Base-by-base conservation (phyloP, 345 rosid genomes). In the Kernera saxatilis region DNA sequence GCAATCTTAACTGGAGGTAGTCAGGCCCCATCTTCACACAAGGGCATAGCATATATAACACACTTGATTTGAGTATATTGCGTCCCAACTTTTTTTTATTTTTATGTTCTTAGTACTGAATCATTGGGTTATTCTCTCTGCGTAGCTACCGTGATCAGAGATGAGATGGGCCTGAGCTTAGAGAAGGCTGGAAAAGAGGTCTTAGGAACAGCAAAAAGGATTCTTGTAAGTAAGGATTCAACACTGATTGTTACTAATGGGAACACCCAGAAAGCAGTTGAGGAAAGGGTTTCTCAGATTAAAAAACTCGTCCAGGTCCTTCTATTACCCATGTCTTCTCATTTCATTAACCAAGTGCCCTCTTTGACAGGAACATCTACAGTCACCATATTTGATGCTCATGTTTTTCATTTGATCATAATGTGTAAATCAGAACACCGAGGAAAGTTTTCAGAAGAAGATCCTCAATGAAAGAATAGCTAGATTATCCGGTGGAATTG, bases 1-100 rank as follows among this genome's bases (percentile, higher is more conserved):
- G 94, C 94, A 44, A 80, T 87, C 79, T 79, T 93, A 80, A 93
- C 98, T 3, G 92, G 97, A 93, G 98, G 97, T 93, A 85, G 19
- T 8, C 46, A 26, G 3, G 27, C 48, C 52, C 27, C 39, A 44
- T 33, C 18, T 33, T 33, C 48, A 19, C 39, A 40, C 25, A 40
- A 46, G 12, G 35, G 10, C 40, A 41, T 30, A 54, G 2, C 50
- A 15, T 43, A 29, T 3, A n/a, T 3, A 23, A 8, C 22, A 58
- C 23, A 49, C 59, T 49, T 71, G 44, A 21, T 70, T 45, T 58
- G 25, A 37, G 58, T 26, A n/a, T 17, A 2, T 8, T 32, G 35
- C 27, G 13, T 2, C 50, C 53, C 29, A 3, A 5, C 2, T 27
- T 12, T 19, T 40, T 7, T 4, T 8, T 32, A 14, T 33, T 7